These are phyloP conservation scores for Penicillium palitans DNA, from an alignment of 2,329 filamentous ascomycete species.

Conservation along the genomic window DNA sequence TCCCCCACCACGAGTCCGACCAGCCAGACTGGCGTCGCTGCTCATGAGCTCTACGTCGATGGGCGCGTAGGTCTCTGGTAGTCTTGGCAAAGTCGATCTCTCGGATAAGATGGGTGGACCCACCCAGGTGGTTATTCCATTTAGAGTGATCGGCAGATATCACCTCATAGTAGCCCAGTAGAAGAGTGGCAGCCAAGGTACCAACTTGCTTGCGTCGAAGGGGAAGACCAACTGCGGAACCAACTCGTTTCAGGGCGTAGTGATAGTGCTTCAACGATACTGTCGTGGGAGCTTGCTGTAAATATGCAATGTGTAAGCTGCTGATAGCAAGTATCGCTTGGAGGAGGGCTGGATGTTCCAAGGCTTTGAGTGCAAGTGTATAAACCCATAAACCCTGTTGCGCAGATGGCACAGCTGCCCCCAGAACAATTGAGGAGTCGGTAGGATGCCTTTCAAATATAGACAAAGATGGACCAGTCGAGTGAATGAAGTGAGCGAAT, in stretches of 20 bases:
- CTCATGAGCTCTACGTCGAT: conserved; percentile 54
- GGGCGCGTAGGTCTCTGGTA: conserved; percentile 67
- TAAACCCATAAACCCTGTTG: conserved; percentile 66
- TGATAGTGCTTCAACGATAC: conserved; percentile 92
- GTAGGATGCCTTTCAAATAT: conserved; percentile 81
- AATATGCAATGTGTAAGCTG: conserved; percentile 81
- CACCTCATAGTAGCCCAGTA: conserved; percentile 90
- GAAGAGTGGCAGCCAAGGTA: conserved; percentile 81
- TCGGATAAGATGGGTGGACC: conserved; percentile 75
- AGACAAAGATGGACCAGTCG: conserved; percentile 82
- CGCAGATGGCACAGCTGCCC: conserved; percentile 60
- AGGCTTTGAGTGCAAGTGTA: conserved; percentile 77
- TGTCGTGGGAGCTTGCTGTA: conserved; percentile 71
- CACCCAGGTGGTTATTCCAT: conserved; percentile 90
- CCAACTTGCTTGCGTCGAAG: conserved; percentile 70
- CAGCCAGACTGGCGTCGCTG: conserved; percentile 33
- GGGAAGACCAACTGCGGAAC: conserved; percentile 70
- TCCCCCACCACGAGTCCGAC: conserved; percentile 27
- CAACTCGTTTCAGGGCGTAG: conserved; percentile 74
- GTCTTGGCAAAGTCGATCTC: conserved; percentile 78
- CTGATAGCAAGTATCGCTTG: conserved; percentile 88
- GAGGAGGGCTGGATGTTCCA: conserved; percentile 81
- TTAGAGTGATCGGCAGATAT: conserved; percentile 93
- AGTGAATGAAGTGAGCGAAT: conserved; percentile 89
- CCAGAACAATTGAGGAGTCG: conserved; percentile 68